Base-by-base conservation (phyloP, 129 eudicot species). In the Flaveria trinervia region DNA sequence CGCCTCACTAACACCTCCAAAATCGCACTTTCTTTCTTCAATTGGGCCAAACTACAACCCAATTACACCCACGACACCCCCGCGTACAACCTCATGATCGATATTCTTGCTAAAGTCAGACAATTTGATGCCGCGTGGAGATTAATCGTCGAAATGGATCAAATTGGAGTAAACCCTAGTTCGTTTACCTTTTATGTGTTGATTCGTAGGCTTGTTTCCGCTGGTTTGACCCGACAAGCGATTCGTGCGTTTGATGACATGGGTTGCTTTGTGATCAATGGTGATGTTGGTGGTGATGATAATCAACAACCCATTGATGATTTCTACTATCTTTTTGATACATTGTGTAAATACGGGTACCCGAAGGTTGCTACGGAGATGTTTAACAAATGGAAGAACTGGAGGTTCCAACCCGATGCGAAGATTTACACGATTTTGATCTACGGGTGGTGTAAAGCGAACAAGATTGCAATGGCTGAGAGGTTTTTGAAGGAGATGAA, bases 121-220 rank as follows among this genome's bases (percentile, higher is more conserved):
- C 98, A 91, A 49, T 94, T 87, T n/a, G 96, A 94, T 52, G 96
- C 82, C 0, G 88, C 87, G 4, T 94, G 98, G 98, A 87, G 91
- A 43, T 85, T 94, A 16, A 81, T 94, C 52, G 5, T 87, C 1
- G 83, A 89, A 62, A 88, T 90, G 96, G 92, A 93, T 39, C 82
- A 84, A 50, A 66, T 61, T 6, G 79, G 80, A 15, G 33, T 70
- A 0, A 85, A 71, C 48, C 95, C 98, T 16, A 75, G 83, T 25
- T 77, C 80, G 76, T 84, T 88, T 14, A 93, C 97, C 3, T 94
- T 94, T 66, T 75, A 73, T 60, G 84, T 87, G 0, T 57, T 91
- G 69, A 87, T 91, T 23, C 81, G 98, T 5, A 82, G 98, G 78
- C 75, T 87, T 13, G 74, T 94, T 9, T 78, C 97, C n/a, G 93